These are phyloP conservation scores for Penicillium occitanis DNA, from an alignment of 2,329 filamentous ascomycete genomes.

Conservation along the genomic window DNA sequence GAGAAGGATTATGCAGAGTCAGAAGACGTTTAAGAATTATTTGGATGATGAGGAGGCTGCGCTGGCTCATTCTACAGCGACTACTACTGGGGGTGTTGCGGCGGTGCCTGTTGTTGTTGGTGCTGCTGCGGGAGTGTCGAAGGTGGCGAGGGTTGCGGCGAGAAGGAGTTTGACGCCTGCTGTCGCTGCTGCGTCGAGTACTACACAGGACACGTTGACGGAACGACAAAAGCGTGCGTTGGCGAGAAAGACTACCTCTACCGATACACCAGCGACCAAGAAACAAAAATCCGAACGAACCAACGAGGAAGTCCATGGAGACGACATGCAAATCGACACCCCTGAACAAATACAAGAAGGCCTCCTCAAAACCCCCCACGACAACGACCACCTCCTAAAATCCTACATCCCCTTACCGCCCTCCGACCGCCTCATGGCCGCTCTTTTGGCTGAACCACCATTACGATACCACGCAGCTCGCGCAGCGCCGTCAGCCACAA, in stretches of 20 bases:
- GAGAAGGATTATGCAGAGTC: conserved; percentile 49
- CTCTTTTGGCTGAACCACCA: conserved; percentile 47
- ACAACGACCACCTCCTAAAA: conserved; percentile 44
- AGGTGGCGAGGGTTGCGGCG: conserved; percentile 10
- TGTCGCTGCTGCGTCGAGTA: neutral
- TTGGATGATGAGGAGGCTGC: conserved; percentile 53
- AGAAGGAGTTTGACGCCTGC: conserved; percentile 18
- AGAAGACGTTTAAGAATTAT: conserved; percentile 52
- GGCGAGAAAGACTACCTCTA: conserved; percentile 22
- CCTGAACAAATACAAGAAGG: conserved; percentile 6
- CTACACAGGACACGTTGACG: conserved; percentile 12
- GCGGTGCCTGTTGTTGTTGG: neutral
- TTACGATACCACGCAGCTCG: conserved; percentile 49
- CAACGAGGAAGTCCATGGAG: too few relatives aligned
- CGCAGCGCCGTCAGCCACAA: conserved; percentile 35
- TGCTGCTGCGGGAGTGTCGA: neutral
- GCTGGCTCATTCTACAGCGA: conserved; percentile 12
- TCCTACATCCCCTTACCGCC: conserved; percentile 46
- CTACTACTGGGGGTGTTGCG: neutral
- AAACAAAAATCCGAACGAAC: neutral
- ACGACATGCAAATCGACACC: conserved; percentile 8
- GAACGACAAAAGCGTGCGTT: conserved; percentile 26
- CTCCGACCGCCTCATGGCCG: conserved; percentile 48
- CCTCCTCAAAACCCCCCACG: conserved; percentile 38
- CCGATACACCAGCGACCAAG: conserved; percentile 5